Base-by-base conservation (phyloP, 345 rosid species). In the Kandelia obovata region DNA sequence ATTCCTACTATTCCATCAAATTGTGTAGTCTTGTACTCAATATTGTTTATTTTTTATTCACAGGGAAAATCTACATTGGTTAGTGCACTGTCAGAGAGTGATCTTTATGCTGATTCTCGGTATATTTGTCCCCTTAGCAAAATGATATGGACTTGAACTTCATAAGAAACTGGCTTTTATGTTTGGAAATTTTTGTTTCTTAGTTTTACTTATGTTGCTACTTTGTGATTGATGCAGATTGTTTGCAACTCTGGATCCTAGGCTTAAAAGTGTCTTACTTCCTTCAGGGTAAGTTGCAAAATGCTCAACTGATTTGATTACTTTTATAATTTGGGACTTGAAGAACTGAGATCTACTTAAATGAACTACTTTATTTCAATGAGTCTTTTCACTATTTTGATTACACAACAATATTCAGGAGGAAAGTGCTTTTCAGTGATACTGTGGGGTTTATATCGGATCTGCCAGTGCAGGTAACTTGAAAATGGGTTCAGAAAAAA, bases 391-490 rank as follows among this genome's bases (percentile, higher is more conserved):
- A 56, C 30, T 25, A 21, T 23, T 56, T 28, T 70, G 49, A 65
- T 63, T 23, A 5, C 49, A 62, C 58, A 20, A 64, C 62, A 57
- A 69, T 67, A 9, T 78, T 78, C 85, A 94, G 97, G 84, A 88
- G 89, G 86, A 86, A 81, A 73, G 92, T 91, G 73, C 88, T 89
- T 71, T 81, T 94, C 61, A 86, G 93, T 75, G 96, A 94, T 78
- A 94, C 96, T 11, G 99, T 94, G 67, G 99, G 99, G 56, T 94
- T 94, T 78, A 92, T 91, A 80, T 94, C 97, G 11, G 97, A 91
- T 80, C 73, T 94, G 77, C 99, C 97, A 2, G 75, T 89, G 65
- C 96, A 89, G 98, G 98, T 92, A 87, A 71, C 16, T 31, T 23
- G 7, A 55, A 7, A n/a, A 23, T 55, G 27, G 27, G 10, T 23